Base-by-base conservation (phyloP, 2,329 filamentous ascomycete genomes). In the Penicillium frequentans region DNA sequence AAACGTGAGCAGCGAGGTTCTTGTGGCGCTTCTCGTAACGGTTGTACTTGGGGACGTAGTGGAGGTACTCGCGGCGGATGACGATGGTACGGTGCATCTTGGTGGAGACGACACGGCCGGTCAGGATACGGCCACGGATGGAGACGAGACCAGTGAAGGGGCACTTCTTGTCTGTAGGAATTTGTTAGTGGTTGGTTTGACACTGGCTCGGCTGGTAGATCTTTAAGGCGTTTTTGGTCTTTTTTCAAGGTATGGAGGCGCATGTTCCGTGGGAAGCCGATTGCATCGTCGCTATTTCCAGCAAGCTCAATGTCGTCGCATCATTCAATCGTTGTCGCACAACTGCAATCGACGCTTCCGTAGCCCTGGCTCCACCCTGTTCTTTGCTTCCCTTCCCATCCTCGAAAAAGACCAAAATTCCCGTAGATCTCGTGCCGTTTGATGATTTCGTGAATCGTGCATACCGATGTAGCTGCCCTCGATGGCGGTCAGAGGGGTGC, bases 11-110 rank as follows among this genome's bases (percentile, higher is more conserved):
- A 76, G 95, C 91, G 69, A 99, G 87, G 89, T 99, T 99, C 90
- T 97, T 97, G 91, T 99, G 95, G 81, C 95, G 88, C 90, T 97
- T 98, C 91, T 99, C 96, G 83, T 99, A 99, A 89, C 95, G 91
- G 80, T 90, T 86, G 89, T 99, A 99, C 87, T 99, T 99, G 82
- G 93, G 93, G 79, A 99, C 90, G 85, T 91, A 35, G 29, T 49
- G 27, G 65, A 99, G 91, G 87, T 99, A 99, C 87, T 99, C 95
- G 83, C 95, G 90, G 81, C 95, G 95, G 87, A 99, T 96, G 84
- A 99, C 90, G 80, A 98, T 84, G 75, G 95, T 99, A 84, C 95
- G 91, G 90, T 99, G 95, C 95, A 99, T 99, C 91, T 99, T 99
- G 84, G 95, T 99, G 75, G 93, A 98, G 78, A 98, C 90, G 77